phyloP scores from a whole-genome alignment of 2,329 filamentous ascomycete species.

The Fusarium zealandicum region DNA sequence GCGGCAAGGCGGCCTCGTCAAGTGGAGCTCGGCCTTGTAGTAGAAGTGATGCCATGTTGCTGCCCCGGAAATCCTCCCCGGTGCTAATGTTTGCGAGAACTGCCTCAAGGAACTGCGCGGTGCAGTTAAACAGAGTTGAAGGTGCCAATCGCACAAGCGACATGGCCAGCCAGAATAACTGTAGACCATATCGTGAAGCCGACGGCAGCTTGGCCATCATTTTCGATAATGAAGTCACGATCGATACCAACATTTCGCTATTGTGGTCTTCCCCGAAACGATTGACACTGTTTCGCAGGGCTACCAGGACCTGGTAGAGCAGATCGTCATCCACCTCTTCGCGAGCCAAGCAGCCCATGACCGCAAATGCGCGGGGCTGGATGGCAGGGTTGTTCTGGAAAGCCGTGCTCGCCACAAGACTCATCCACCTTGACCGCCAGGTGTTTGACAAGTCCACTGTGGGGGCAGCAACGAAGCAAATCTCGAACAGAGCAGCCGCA shows the following conservation, averaged over 20 bases:
- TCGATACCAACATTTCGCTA: conserved; percentile 73
- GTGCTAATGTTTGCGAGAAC: conserved; percentile 70
- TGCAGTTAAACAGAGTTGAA: conserved; percentile 68
- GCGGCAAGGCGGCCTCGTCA: conserved; percentile 66
- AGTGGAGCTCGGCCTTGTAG: conserved; percentile 67
- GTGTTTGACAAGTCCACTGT: conserved; percentile 70
- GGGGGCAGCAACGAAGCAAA: conserved; percentile 68
- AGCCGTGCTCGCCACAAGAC: conserved; percentile 73
- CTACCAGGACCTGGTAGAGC: conserved; percentile 74
- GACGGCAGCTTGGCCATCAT: conserved; percentile 75
- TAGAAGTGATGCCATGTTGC: conserved; percentile 65
- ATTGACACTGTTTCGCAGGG: conserved; percentile 69
- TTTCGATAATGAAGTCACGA: conserved; percentile 71
- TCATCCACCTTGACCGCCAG: conserved; percentile 78
- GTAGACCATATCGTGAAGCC: conserved; percentile 71
- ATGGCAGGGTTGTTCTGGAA: conserved; percentile 78
- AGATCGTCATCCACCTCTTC: conserved; percentile 76
- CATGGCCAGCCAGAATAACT: conserved; percentile 75
- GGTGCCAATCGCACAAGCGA: conserved; percentile 71
- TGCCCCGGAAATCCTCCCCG: conserved; percentile 64
- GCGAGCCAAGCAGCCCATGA: conserved; percentile 75
- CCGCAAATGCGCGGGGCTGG: conserved; percentile 72
- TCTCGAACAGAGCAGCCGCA: conserved; percentile 67
- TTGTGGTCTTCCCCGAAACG: conserved; percentile 70
- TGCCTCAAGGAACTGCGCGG: conserved; percentile 69